A percentile compares a stretch with the other conserved stretches of the same genome.
Conservation (phyloP, 2,329 filamentous ascomycete species). For the Colletotrichum salicis region DNA sequence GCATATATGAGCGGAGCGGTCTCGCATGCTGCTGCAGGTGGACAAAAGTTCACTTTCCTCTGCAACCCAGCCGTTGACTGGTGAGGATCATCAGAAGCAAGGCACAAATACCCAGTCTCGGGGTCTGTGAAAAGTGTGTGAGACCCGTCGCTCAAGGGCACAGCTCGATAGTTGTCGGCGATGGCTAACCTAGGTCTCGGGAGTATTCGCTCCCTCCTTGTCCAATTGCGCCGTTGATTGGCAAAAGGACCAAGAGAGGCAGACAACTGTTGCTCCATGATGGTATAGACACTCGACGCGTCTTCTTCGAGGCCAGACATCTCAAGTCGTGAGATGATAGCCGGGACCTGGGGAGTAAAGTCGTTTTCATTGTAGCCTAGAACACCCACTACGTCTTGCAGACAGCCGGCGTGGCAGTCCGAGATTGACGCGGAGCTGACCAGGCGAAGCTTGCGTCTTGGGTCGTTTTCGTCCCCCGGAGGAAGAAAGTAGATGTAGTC, state of each 20-base stretch:
- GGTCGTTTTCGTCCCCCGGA: constrained; percentile 58
- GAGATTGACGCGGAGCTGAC: constrained; percentile 67
- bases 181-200: constrained; percentile 36
- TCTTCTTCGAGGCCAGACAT: not conserved
- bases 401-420: constrained; percentile 38
- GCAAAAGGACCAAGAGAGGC: not conserved
- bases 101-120: constrained; percentile 62
- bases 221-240: not conserved
- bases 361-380: constrained; percentile 32
- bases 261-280: constrained; percentile 8
- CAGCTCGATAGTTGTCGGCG: constrained; percentile 70
- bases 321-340: constrained; percentile 37
- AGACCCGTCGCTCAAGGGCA: constrained; percentile 72
- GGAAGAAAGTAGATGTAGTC: constrained; percentile 71
- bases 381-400: constrained; percentile 37
- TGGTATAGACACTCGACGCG: constrained; percentile 17
- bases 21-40: constrained; percentile 43
- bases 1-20: constrained; percentile 62
- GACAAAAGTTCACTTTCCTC: constrained; percentile 66
- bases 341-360: not conserved
- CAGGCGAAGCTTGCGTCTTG: constrained; percentile 66
- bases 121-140: constrained; percentile 75
- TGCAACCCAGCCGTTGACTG: constrained; percentile 62
- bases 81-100: constrained; percentile 70
- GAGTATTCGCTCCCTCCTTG: not conserved